Percentiles rank a stretch among this genome's conserved stretches.
These are phyloP conservation scores for Polygonum aviculare DNA, from an alignment of 148 eudicot species.

Conservation along the genomic window DNA sequence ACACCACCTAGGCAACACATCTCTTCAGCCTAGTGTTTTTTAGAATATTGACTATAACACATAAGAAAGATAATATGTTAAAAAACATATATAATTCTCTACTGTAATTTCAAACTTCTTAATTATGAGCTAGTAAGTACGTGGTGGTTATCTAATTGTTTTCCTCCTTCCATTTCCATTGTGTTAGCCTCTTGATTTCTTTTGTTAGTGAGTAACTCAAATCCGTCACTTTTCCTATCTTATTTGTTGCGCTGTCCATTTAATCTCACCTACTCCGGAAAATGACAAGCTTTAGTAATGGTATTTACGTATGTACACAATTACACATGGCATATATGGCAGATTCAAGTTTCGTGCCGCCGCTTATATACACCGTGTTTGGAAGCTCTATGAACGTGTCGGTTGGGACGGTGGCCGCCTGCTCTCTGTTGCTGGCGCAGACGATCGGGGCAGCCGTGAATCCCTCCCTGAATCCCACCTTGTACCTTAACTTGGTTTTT, in stretches of 20 bases:
- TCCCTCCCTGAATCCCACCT: slow-evolving; percentile 23
- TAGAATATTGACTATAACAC: no score
- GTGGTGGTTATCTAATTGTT: no score
- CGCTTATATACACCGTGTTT: slow-evolving; percentile 59
- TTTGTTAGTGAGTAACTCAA: no score
- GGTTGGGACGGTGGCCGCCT: slow-evolving; percentile 79
- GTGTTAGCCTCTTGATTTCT: no score
- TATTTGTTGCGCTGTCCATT: not conserved
- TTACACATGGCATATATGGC: no score
- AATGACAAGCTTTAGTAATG: not conserved
- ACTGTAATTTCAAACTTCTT: no score
- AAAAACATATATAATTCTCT: not conserved
- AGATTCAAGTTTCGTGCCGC: slow-evolving; percentile 94
- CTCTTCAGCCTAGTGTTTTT: no score
- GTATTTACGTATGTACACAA: not conserved
- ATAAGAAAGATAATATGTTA: no score
- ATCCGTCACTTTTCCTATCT: not conserved
- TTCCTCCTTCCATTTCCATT: no score
- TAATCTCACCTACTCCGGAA: not conserved
- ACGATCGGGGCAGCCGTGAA: slow-evolving; percentile 34
- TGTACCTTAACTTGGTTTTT: slow-evolving; percentile 56
- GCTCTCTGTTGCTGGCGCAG: slow-evolving; percentile 52
- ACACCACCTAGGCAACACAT: no score
- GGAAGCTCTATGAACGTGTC: slow-evolving; percentile 80
- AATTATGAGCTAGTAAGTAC: no score